Evolutionary conservation across 805 yeast genomes (phyloP).

Genomic region (Myxozyma udenii): DNA sequence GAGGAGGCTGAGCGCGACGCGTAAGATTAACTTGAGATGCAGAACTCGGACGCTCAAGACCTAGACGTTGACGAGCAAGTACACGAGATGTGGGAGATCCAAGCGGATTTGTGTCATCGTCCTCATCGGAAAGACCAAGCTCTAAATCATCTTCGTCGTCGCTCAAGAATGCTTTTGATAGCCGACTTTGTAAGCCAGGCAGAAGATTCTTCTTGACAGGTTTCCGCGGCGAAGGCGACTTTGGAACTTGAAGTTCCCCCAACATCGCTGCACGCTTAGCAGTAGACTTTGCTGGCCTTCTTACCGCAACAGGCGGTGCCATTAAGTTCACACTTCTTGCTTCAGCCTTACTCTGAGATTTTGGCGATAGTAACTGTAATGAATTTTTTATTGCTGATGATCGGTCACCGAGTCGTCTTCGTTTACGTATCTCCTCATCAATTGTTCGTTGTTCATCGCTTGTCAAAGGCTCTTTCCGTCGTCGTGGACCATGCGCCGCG

Average conservation of each 20-base stretch:
- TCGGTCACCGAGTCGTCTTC: conserved; percentile 8
- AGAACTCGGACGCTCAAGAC: conserved; percentile 30
- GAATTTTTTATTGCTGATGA: conserved; percentile 13
- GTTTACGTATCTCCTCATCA: conserved; percentile 13
- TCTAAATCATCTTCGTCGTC: too few relatives aligned
- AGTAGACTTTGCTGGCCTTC: not conserved
- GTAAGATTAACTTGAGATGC: conserved; percentile 29
- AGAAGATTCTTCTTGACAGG: not conserved
- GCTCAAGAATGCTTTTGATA: too few relatives aligned
- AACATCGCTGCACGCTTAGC: not conserved
- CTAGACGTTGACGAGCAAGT: conserved; percentile 31
- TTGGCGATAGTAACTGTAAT: not conserved
- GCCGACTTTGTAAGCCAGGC: too few relatives aligned
- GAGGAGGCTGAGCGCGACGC: conserved; percentile 1
- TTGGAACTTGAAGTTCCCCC: conserved; percentile 16
- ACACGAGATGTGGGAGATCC: not conserved
- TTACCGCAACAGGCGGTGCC: too few relatives aligned
- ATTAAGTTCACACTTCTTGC: too few relatives aligned
- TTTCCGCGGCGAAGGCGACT: conserved; percentile 24
- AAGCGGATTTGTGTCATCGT: too few relatives aligned
- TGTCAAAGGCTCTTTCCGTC: not conserved
- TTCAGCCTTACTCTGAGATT: too few relatives aligned
- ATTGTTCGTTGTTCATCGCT: conserved; percentile 2
- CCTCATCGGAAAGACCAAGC: not conserved
- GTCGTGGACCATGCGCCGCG: not conserved